Conservation (phyloP, 257 asterid genomes). For the Solanum ossicruentum region DNA sequence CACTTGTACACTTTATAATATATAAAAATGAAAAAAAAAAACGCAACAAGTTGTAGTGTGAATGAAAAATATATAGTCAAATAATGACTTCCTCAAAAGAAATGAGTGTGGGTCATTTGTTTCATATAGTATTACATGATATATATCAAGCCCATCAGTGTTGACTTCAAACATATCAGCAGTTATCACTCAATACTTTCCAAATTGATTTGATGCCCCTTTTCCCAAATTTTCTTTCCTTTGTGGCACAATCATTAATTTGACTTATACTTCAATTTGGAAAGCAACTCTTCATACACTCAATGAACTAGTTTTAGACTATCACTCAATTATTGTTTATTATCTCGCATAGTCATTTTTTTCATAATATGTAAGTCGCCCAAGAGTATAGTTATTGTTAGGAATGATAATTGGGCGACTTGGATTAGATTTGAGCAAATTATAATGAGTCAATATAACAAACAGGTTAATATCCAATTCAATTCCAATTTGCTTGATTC, state of each 20-base stretch:
- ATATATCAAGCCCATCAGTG: not conserved
- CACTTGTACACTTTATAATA: not conserved
- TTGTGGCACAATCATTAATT: not conserved
- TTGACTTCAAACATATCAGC: not conserved
- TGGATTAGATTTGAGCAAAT: too few species aligned
- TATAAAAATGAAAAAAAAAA: not conserved
- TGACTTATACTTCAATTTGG: not conserved
- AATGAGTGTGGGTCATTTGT: not conserved
- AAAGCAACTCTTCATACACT: not conserved
- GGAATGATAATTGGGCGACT: too few species aligned
- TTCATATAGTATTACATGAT: not conserved
- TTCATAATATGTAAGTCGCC: too few species aligned
- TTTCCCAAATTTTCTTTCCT: not conserved
- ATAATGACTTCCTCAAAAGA: not conserved
- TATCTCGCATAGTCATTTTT: too few species aligned
- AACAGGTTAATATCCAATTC: too few species aligned
- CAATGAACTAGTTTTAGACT: not conserved
- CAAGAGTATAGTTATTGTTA: too few species aligned
- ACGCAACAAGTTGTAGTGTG: not conserved
- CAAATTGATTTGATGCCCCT: not conserved
- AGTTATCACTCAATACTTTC: not conserved
- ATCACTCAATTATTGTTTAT: too few species aligned
- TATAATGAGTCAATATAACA: too few species aligned
- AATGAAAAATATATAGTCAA: not conserved
- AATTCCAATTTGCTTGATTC: too few species aligned